Evolutionary conservation across 1,284 basidiomycete species (phyloP), one percentile per base, ranked within the genome.

Genomic region (Cryptococcus maquisensis): DNA sequence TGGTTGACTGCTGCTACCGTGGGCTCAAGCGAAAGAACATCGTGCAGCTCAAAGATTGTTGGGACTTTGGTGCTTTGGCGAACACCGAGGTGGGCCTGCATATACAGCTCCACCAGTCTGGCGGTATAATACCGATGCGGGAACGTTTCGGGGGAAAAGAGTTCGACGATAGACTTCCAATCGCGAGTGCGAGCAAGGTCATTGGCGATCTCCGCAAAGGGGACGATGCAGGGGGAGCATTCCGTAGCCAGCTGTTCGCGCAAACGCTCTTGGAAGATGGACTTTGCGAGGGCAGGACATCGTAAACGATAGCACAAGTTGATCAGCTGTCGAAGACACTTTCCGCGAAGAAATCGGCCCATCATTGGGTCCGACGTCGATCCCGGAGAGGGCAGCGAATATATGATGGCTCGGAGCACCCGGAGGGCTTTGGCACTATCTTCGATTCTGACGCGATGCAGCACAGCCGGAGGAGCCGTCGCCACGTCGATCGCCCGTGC

Each of bases 21-120:
- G 10, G 65, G 65, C 23, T 38, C 18, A 4, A 63, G 28, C 16
- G 52, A 40, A 32, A 59, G 50, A 15, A 47, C 18, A 13, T 38
- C 40, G 48, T 63, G 54, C n/a, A 55, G 49, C 13, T 59, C 47
- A 51, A 72, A 72, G 5, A 67, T 45, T 4, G 45, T 47, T 9
- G 60, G 55, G 3, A 67, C 55, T n/a, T 51, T 64, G n/a, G 57
- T 52, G 8, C 62, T 57, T 50, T 63, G 55, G n/a, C 49, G 50
- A 12, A 55, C 52, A n/a, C 52, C 57, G 13, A 72, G 53, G 45
- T 64, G 58, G 15, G 68, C 64, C 20, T 62, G 60, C 57, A 69
- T 62, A 28, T 60, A 57, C 20, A 54, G 52, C 3, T 54, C 51
- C 1, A 68, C 21, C 26, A 66, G 38, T 1, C 54, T 28, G 0